Evolutionary conservation across 129 eudicot species (phyloP), one percentile per base, ranked within the genome.

Genomic region (Scalesia atractyloides): DNA sequence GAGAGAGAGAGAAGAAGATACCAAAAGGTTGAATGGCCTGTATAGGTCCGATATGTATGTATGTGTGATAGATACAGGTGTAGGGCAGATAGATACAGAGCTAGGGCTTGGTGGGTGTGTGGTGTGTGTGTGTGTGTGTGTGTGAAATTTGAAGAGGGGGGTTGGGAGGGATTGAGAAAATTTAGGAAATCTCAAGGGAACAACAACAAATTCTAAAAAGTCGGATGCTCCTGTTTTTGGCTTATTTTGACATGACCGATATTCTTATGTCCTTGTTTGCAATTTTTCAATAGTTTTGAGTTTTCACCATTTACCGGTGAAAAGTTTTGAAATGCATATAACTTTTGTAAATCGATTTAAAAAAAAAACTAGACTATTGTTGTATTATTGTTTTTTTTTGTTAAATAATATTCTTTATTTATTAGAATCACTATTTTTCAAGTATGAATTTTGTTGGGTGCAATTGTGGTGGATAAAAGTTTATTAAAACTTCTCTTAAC

Each of bases 101-200:
- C 34, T 30, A 30, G 34, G 34, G 34, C 34, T 30, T 30, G 34
- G 34, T 30, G 26, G 1, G 26, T 24, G 26, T 24, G 26, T 1
- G 1, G 44, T 60, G 9, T 60, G 77, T 73, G 30, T 24, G 30
- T 22, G 26, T 22, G 33, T 73, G 67, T 43, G 44, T 60, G 9
- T 60, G 77, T 73, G 77, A 73, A 73, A 73, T 73, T 73, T 73
- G 77, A 73, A 73, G 47, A 50, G 69, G 60, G 30, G 30, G 68
- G 77, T 60, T 73, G 69, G 69, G 52, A 59, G 69, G 64, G 77
- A 59, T 46, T 47, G 77, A 72, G 59, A 60, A 46, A 72, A 44
- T 59, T 60, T 47, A 46, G 60, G 69, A 30, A 30, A 30, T 30
- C 34, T 30, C 34, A 30, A 30, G 34, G 34, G 34, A 30, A 30